phyloP scores from a whole-genome alignment of 1,139 yeast species.

The Hemisphaericaspora subhashii region DNA sequence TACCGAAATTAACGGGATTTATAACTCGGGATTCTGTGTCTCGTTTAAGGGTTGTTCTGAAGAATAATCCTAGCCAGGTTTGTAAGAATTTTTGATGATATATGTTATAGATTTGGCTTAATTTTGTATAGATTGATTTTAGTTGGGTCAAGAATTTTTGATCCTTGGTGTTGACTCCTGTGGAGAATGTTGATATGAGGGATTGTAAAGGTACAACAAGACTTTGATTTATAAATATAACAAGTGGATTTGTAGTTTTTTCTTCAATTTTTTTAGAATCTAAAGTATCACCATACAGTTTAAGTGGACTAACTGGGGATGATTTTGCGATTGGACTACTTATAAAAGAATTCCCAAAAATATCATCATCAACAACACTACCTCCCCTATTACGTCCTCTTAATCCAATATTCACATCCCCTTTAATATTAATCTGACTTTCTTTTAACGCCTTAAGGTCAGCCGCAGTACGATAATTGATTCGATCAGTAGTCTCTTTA shows the following conservation, averaged over 20 bases:
- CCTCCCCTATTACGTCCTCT: too few relatives aligned
- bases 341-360: conserved; percentile 35
- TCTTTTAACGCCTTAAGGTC: conserved; percentile 34
- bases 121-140: neutral
- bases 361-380: conserved; percentile 18
- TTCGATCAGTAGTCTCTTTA: conserved; percentile 42
- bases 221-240: too few relatives aligned
- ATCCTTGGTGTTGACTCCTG: neutral
- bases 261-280: neutral
- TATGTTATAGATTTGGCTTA: conserved; percentile 1
- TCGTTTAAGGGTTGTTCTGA: conserved; percentile 48
- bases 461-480: conserved; percentile 34
- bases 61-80: conserved; percentile 44
- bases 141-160: neutral
- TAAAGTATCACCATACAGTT: neutral
- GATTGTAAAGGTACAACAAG: too few relatives aligned
- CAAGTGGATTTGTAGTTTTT: too few relatives aligned
- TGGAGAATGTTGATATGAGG: conserved; percentile 1
- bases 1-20: conserved; percentile 59
- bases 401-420: conserved; percentile 14
- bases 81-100: conserved; percentile 19
- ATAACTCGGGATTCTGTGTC: conserved; percentile 62
- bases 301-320: neutral
- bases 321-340: conserved; percentile 7
- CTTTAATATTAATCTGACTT: conserved; percentile 16